These are phyloP conservation scores for Backusella parvicylindrica DNA, from an alignment of 192 early-diverging fungal species.

Conservation along the genomic window DNA sequence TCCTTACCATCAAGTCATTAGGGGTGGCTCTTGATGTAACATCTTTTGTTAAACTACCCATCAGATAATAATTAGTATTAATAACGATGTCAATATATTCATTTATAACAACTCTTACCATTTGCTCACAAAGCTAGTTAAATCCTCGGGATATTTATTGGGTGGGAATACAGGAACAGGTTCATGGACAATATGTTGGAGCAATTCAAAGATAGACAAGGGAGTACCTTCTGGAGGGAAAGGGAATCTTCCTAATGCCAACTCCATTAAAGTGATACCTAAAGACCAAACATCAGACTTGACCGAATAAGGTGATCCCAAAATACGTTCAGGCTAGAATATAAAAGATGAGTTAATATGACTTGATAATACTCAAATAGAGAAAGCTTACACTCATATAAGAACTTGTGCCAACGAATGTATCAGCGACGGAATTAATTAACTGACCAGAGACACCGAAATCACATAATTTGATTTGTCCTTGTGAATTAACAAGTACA, in stretches of 20 bases:
- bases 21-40: constrained; percentile 59
- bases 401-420: constrained; percentile 81
- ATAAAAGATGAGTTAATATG: background rate
- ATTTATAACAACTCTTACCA: too few relatives aligned
- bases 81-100: too few relatives aligned
- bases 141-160: constrained; percentile 11
- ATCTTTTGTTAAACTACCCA: constrained; percentile 51
- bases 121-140: constrained; percentile 16
- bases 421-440: constrained; percentile 79
- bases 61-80: background rate
- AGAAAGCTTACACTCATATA: constrained; percentile 72
- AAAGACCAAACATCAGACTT: constrained; percentile 83
- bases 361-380: background rate
- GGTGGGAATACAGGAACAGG: constrained; percentile 59
- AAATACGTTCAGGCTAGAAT: constrained; percentile 80
- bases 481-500: constrained; percentile 75
- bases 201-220: constrained; percentile 80
- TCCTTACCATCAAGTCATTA: constrained; percentile 57
- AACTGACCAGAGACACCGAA: constrained; percentile 92
- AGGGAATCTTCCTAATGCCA: constrained; percentile 73
- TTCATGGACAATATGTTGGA: constrained; percentile 90
- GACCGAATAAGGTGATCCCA: constrained; percentile 73
- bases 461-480: constrained; percentile 80
- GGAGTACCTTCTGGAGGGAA: constrained; percentile 53
- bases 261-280: constrained; percentile 79